Percentiles rank a stretch among this genome's conserved stretches.
These are phyloP conservation scores for Podospora sp. DNA, from an alignment of 495 filamentous ascomycete species.

Conservation along the genomic window DNA sequence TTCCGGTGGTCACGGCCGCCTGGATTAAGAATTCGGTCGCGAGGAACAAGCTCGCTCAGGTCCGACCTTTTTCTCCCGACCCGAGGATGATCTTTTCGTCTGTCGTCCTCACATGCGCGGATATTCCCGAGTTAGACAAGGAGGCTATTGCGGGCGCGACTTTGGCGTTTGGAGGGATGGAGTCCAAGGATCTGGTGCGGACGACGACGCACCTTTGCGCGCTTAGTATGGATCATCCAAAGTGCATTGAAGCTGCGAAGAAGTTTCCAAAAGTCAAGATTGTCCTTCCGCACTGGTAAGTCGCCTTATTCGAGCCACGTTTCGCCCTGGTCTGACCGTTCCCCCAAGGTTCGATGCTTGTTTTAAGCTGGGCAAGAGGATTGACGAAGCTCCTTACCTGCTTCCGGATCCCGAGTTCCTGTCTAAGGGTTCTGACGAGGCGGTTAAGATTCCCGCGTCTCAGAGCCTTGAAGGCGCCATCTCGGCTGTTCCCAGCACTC, in stretches of 20 bases:
- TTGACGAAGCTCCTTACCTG: slow-evolving; percentile 83
- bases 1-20: slow-evolving; percentile 78
- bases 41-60: slow-evolving; percentile 71
- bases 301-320: slow-evolving; percentile 5
- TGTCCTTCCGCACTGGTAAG: slow-evolving; percentile 93
- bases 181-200: slow-evolving; percentile 67
- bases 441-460: slow-evolving; percentile 56
- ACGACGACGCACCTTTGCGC: slow-evolving; percentile 88
- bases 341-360: slow-evolving; percentile 87
- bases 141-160: slow-evolving; percentile 91
- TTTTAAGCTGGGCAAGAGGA: slow-evolving; percentile 82
- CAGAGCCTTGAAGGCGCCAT: slow-evolving; percentile 73
- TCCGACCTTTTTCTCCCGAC: slow-evolving; percentile 86
- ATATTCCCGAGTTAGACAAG: slow-evolving; percentile 85
- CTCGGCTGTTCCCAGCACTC: slow-evolving; percentile 59
- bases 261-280: slow-evolving; percentile 75
- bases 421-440: slow-evolving; percentile 54
- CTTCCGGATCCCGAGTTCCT: slow-evolving; percentile 86
- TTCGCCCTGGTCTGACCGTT: slow-evolving; percentile 29
- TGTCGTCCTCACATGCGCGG: slow-evolving; percentile 71
- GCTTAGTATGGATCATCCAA: slow-evolving; percentile 69
- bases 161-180: slow-evolving; percentile 83
- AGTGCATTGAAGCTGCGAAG: slow-evolving; percentile 62
- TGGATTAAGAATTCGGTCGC: slow-evolving; percentile 74
- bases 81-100: slow-evolving; percentile 86